Base-by-base conservation (phyloP, 2,329 filamentous ascomycete genomes). In the Tolypocladium cylindrosporum region DNA sequence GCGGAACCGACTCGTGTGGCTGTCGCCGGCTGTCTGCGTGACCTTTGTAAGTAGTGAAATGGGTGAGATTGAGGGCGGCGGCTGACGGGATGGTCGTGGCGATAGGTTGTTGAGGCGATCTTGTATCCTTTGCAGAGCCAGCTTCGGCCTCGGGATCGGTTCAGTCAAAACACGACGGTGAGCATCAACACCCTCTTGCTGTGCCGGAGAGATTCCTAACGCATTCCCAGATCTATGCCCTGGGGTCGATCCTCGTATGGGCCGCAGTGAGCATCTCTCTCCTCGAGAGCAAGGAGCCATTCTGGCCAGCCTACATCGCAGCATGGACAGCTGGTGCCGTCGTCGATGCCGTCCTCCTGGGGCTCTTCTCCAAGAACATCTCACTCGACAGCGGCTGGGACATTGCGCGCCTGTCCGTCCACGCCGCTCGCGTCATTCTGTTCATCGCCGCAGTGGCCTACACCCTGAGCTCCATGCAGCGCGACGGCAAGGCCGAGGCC, bases 221-320 rank as follows among this genome's bases (percentile, higher is more conserved):
- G 5, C n/a, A 2, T 24, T 1, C 36, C 24, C n/a, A 43, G 48
- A 21, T 58, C 4, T 61, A 61, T 39, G 52, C 45, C 9, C 51
- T 59, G 43, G 51, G 58, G 10, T 41, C 55, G 2, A 58, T 61
- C 2, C 56, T 61, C 16, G n/a, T 57, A 13, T 61, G 60, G 60
- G 53, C 55, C 3, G 51, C 37, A 5, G 51, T 61, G 19, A 55
- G 60, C 58, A 19, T 61, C 48, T 52, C 56, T 27, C 58, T 61
- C 5, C 36, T 56, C 27, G 60, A 61, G 51, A 56, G 53, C 10
- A 54, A 40, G 10, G 54, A 54, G 27, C 60, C 60, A 1, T 58
- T 45, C 21, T 61, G 58, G 60, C 60, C 60, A 7, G 58, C 60
- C 40, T 58, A 61, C 50, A 21, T 61, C 4, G 34, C 55, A 6